Evolutionary conservation across 2,329 filamentous ascomycete genomes (phyloP).

Genomic region (Plenodomus biglobosus): DNA sequence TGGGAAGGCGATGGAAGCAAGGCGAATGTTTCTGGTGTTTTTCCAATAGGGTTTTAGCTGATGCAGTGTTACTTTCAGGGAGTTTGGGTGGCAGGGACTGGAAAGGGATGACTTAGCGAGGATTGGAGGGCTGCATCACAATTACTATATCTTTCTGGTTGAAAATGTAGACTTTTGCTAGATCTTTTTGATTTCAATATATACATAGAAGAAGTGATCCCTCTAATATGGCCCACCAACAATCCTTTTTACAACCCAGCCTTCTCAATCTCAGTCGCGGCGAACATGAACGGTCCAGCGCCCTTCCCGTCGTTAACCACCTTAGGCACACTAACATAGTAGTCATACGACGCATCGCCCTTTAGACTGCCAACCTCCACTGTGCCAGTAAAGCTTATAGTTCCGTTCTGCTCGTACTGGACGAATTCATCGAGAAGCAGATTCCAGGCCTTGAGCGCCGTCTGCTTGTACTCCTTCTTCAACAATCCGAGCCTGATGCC

Average conservation of each 20-base stretch:
- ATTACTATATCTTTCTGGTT: too few species aligned
- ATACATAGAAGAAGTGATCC: slow-evolving; percentile 4
- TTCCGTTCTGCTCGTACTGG: slow-evolving; percentile 50
- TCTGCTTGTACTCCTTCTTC: slow-evolving; percentile 40
- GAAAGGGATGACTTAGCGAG: neutral
- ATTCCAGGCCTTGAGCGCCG: slow-evolving; percentile 50
- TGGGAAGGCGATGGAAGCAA: neutral
- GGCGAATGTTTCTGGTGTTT: neutral
- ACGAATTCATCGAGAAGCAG: slow-evolving; percentile 52
- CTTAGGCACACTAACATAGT: slow-evolving; percentile 42
- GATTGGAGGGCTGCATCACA: neutral
- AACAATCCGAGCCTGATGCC: slow-evolving; percentile 38
- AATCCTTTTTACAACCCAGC: slow-evolving; percentile 6
- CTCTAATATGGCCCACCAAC: neutral
- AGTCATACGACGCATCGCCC: slow-evolving; percentile 54
- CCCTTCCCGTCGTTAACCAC: slow-evolving; percentile 46
- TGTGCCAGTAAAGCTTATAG: slow-evolving; percentile 55
- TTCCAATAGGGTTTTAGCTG: neutral
- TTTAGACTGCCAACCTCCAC: slow-evolving; percentile 56
- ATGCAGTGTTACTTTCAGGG: neutral
- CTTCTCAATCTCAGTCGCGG: slow-evolving; percentile 36
- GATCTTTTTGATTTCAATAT: neutral
- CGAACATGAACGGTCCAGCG: slow-evolving; percentile 47
- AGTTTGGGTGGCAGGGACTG: neutral
- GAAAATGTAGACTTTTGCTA: too few species aligned